Conservation (phyloP, 106 monocot genomes). For the Ottelia alismoides region DNA sequence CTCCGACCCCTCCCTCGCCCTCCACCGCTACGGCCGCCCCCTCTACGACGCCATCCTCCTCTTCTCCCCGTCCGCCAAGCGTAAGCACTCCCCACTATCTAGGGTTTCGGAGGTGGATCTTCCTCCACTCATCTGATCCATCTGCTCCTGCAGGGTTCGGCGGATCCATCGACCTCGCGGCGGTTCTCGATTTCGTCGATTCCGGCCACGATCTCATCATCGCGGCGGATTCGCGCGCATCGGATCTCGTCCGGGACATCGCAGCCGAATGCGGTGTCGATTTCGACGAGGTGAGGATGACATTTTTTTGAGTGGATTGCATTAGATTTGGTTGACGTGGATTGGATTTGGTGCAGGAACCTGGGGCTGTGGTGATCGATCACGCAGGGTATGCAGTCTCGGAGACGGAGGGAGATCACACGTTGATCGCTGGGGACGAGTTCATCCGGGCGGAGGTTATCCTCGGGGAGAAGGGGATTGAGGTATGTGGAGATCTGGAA, state of each 20-base stretch:
- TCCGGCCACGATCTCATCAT: slow-evolving; percentile 78
- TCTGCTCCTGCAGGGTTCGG: slow-evolving; percentile 86
- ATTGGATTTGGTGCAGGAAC: slow-evolving; percentile 30
- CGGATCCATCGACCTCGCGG: slow-evolving; percentile 53
- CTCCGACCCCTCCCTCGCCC: slow-evolving; percentile 54
- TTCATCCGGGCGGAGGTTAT: slow-evolving; percentile 70
- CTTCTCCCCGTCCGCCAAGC: slow-evolving; percentile 63
- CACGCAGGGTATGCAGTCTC: slow-evolving; percentile 70
- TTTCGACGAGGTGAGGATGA: slow-evolving; percentile 71
- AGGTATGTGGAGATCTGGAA: too few species aligned
- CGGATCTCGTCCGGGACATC: slow-evolving; percentile 72
- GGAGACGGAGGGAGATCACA: slow-evolving; percentile 65
- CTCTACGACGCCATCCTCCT: slow-evolving; percentile 71
- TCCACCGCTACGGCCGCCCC: slow-evolving; percentile 73
- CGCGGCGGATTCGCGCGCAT: slow-evolving; percentile 56
- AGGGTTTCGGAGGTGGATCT: not conserved
- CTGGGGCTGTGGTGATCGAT: slow-evolving; percentile 66
- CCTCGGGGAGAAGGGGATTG: slow-evolving; percentile 60
- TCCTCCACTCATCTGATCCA: not conserved
- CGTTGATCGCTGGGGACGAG: slow-evolving; percentile 70
- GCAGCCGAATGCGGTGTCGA: slow-evolving; percentile 86
- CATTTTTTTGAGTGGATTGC: not conserved
- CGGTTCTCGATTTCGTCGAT: slow-evolving; percentile 82
- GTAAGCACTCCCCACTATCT: slow-evolving; percentile 19
- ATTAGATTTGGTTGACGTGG: not conserved